Percentiles rank a stretch among this genome's conserved stretches.
Conservation (phyloP, 1,284 basidiomycete species). For the Termitomyces sp. region DNA sequence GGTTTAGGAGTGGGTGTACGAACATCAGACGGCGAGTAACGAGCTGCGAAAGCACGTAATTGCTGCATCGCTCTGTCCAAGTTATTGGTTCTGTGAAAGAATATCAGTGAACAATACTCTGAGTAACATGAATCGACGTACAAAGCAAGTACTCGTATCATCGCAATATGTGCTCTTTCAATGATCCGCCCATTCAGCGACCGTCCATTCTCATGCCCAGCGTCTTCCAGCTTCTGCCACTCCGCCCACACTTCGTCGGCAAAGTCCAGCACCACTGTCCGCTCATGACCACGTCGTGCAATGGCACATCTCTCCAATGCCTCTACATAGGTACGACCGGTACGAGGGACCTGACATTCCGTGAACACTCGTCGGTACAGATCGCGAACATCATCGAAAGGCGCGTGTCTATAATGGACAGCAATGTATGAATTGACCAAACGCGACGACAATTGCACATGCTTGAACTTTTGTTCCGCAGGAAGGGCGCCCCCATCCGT, state of each 20-base stretch:
- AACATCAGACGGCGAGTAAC: slow-evolving; percentile 51
- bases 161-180: slow-evolving; percentile 62
- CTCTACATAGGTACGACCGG: slow-evolving; percentile 56
- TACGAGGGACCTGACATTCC: slow-evolving; percentile 38
- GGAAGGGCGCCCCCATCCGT: slow-evolving; percentile 19
- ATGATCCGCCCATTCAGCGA: slow-evolving; percentile 42
- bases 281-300: slow-evolving; percentile 40
- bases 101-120: background rate
- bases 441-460: slow-evolving; percentile 55
- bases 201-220: slow-evolving; percentile 23
- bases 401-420: slow-evolving; percentile 64
- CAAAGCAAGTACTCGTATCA: slow-evolving; percentile 58
- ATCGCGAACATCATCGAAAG: slow-evolving; percentile 42
- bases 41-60: slow-evolving; percentile 49
- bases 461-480: slow-evolving; percentile 42
- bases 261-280: slow-evolving; percentile 40
- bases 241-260: slow-evolving; percentile 54
- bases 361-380: slow-evolving; percentile 47
- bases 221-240: slow-evolving; percentile 46
- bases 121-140: slow-evolving; percentile 31
- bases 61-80: slow-evolving; percentile 47
- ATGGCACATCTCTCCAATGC: slow-evolving; percentile 64
- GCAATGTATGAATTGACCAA: slow-evolving; percentile 83
- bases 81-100: slow-evolving; percentile 39
- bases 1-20: slow-evolving; percentile 34